phyloP scores from a whole-genome alignment of 2,329 filamentous ascomycete species.

The Blastomyces gilchristii region DNA sequence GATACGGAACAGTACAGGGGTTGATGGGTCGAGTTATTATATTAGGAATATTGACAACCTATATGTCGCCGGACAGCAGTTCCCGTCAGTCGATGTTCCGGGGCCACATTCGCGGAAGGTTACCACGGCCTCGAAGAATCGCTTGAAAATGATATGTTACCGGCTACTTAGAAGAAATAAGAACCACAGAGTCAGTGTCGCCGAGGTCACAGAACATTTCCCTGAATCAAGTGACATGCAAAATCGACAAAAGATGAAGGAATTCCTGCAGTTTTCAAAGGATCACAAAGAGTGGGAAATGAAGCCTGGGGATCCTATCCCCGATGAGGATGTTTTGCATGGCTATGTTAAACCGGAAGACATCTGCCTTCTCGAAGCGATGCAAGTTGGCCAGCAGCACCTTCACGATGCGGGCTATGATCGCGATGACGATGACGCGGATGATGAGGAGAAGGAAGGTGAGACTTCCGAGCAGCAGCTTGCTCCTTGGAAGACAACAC shows the following conservation, averaged over 20 bases:
- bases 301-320: constrained; percentile 59
- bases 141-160: constrained; percentile 91
- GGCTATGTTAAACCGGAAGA: constrained; percentile 91
- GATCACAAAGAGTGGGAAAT: constrained; percentile 80
- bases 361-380: constrained; percentile 85
- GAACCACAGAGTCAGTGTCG: constrained; percentile 58
- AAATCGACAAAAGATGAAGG: constrained; percentile 92
- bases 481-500: constrained; percentile 92
- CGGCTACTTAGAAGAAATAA: constrained; percentile 72
- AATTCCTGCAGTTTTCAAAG: constrained; percentile 87
- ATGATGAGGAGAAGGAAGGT: constrained; percentile 54
- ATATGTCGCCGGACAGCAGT: constrained; percentile 82
- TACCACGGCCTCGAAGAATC: constrained; percentile 92
- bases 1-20: constrained; percentile 67
- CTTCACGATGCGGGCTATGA: constrained; percentile 85
- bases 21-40: constrained; percentile 68
- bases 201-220: constrained; percentile 85
- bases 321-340: constrained; percentile 71
- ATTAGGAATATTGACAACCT: constrained; percentile 84
- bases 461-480: constrained; percentile 78
- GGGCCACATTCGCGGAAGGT: constrained; percentile 90
- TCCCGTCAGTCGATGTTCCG: constrained; percentile 84
- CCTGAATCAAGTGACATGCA: constrained; percentile 90
- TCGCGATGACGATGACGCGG: constrained; percentile 54
- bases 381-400: constrained; percentile 90